Conservation (phyloP, 2,329 filamentous ascomycete species). For the Colletotrichum phormii region DNA sequence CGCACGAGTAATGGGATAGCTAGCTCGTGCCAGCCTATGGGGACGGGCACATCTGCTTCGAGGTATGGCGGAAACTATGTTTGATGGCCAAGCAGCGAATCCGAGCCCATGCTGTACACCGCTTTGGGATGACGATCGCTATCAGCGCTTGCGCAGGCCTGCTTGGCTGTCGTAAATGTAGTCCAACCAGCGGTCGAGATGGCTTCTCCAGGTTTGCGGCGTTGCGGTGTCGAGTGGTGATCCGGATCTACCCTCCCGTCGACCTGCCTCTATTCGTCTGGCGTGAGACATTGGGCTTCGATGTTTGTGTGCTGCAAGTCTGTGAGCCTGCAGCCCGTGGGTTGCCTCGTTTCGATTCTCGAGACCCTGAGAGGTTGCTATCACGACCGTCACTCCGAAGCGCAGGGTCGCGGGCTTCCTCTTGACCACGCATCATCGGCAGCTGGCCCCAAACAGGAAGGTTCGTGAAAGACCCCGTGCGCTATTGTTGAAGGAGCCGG, state of each 20-base stretch:
- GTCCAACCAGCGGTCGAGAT: slow-evolving; percentile 12
- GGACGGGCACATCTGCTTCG: neutral
- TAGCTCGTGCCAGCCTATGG: neutral
- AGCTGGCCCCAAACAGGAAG: slow-evolving; percentile 33
- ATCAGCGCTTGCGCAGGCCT: slow-evolving; percentile 15
- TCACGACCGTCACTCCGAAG: neutral
- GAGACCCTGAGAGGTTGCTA: neutral
- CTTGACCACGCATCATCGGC: slow-evolving; percentile 26
- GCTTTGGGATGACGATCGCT: slow-evolving; percentile 25
- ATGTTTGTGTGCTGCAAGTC: neutral
- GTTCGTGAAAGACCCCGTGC: slow-evolving; percentile 21
- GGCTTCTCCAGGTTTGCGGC: neutral
- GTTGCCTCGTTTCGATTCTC: neutral
- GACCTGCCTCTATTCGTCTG: slow-evolving; percentile 30
- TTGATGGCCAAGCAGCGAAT: slow-evolving; percentile 6
- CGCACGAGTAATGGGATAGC: slow-evolving; percentile 29
- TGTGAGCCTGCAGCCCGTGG: slow-evolving; percentile 8
- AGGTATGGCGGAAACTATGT: slow-evolving; percentile 23
- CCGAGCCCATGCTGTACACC: slow-evolving; percentile 7
- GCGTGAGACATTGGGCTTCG: slow-evolving; percentile 24
- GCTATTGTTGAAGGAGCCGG: slow-evolving; percentile 9
- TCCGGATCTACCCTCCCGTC: slow-evolving; percentile 2
- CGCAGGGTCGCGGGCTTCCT: neutral
- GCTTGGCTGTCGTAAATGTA: slow-evolving; percentile 14
- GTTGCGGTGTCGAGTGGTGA: neutral